Evolutionary conservation across 139 green algal species (phyloP).

Genomic region (Deuterostichococcus epilithicus): DNA sequence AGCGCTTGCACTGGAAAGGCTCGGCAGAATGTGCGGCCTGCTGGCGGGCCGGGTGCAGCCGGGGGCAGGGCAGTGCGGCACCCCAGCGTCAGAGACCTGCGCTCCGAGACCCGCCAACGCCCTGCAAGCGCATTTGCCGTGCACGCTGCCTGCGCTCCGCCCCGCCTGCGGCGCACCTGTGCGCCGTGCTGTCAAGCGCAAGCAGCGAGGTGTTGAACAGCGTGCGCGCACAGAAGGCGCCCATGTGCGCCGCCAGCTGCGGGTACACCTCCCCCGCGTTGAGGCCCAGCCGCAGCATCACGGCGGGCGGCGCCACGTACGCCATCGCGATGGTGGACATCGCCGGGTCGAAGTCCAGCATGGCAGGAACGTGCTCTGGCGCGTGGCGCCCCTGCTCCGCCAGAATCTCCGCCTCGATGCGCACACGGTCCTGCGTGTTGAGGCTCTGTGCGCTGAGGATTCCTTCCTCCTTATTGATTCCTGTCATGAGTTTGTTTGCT

Average conservation of each 20-base stretch:
- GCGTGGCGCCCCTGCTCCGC: slow-evolving; percentile 43
- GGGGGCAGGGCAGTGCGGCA: no score
- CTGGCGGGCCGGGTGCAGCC: no score
- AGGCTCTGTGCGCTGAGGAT: no score
- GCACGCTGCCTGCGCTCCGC: no score
- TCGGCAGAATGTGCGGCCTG: not conserved
- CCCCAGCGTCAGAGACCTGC: no score
- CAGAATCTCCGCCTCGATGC: slow-evolving; percentile 71
- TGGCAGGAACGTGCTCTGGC: slow-evolving; percentile 77
- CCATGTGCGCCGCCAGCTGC: slow-evolving; percentile 63
- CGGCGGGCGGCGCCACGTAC: slow-evolving; percentile 81
- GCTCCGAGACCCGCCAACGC: no score
- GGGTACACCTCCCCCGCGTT: slow-evolving; percentile 62
- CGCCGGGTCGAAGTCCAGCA: slow-evolving; percentile 56
- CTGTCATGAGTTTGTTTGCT: no score
- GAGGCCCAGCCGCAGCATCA: slow-evolving; percentile 66
- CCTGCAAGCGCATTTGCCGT: no score
- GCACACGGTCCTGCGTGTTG: slow-evolving; percentile 63
- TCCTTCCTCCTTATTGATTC: no score
- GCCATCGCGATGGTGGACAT: slow-evolving; percentile 73
- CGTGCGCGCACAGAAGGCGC: slow-evolving; percentile 71
- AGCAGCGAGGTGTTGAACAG: slow-evolving; percentile 88
- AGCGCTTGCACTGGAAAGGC: not conserved
- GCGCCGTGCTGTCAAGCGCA: slow-evolving; percentile 34
- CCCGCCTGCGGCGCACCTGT: slow-evolving; percentile 4